Evolutionary conservation across 345 rosid species (phyloP).

Genomic region (Populus davidiana): DNA sequence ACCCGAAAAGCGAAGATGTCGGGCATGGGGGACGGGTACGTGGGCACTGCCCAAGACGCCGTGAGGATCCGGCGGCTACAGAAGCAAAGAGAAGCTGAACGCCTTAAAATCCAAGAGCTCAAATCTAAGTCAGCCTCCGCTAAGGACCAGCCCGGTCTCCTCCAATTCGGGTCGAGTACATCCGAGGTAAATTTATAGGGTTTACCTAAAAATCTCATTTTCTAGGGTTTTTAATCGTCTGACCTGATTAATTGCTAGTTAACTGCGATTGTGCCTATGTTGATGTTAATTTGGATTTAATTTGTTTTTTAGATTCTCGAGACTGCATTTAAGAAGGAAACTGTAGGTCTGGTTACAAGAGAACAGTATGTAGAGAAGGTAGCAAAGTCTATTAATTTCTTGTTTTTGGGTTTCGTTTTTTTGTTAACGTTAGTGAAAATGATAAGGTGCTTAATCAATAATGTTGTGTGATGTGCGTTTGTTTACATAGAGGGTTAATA

Average conservation of each 20-base stretch:
- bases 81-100: conserved; percentile 98
- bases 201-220: not conserved
- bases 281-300: not conserved
- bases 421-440: not conserved
- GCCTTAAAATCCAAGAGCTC: conserved; percentile 93
- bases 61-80: conserved; percentile 95
- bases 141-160: conserved; percentile 90
- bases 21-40: conserved; percentile 99
- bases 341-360: conserved; percentile 92
- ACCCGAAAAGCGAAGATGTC: conserved; percentile 53
- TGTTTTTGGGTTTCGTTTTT: not conserved
- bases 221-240: not conserved
- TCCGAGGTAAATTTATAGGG: conserved; percentile 58
- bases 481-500: conserved; percentile 72
- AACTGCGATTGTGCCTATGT: not conserved
- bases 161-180: conserved; percentile 91
- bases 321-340: conserved; percentile 97
- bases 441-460: not conserved
- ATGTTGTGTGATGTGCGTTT: not conserved
- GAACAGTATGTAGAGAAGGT: conserved; percentile 99
- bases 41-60: conserved; percentile 97
- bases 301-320: conserved; percentile 64
- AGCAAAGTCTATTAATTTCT: not conserved
- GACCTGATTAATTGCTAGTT: not conserved
- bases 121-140: conserved; percentile 80